Base-by-base conservation (phyloP, 305 asterid genomes). In the Fraxinus nigra region DNA sequence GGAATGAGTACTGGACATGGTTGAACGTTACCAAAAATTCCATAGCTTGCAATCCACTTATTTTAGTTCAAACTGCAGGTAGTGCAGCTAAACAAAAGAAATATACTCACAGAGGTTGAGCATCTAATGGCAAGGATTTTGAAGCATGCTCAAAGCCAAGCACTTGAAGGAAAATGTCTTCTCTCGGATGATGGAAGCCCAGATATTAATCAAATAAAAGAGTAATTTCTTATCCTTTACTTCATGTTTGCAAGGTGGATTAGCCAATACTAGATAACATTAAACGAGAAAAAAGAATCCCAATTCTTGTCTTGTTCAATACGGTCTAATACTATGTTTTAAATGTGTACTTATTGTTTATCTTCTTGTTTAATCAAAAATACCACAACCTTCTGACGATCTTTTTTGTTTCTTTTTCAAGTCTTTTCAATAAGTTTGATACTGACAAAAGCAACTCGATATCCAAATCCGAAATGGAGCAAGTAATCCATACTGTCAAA, bases 121-220 rank as follows among this genome's bases (percentile, higher is more conserved):
- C 87, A 75, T 78, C 46, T 90, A 69, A 90, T 90, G 91, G 87
- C 91, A 33, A 85, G 83, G 74, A 56, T 90, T 75, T 43, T 90
- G 80, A 88, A 85, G 88, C 92, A 88, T 51, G 86, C 80, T 1
- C 87, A 89, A 3, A 82, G 76, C 54, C 86, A 87, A 82, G 83
- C 81, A 18, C 86, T 88, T 81, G 86, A 85, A 85, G 83, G 81
- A 75, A 84, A 87, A 81, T 28, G 77, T 80, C 85, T 90, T 26
- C 82, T 86, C 30, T 73, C 75, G 9, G 87, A 87, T 63, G 88
- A 90, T 79, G 93, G 93, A 82, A 82, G 70, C 75, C 91, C 88
- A 48, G 83, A 88, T 75, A 32, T 79, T 13, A 82, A 85, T n/a
- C 89, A 84, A 30, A 88, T 88, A 35, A 80, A 80, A 84, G 81